phyloP scores from a whole-genome alignment of 192 early-diverging fungal species.

The Mortierella claussenii region DNA sequence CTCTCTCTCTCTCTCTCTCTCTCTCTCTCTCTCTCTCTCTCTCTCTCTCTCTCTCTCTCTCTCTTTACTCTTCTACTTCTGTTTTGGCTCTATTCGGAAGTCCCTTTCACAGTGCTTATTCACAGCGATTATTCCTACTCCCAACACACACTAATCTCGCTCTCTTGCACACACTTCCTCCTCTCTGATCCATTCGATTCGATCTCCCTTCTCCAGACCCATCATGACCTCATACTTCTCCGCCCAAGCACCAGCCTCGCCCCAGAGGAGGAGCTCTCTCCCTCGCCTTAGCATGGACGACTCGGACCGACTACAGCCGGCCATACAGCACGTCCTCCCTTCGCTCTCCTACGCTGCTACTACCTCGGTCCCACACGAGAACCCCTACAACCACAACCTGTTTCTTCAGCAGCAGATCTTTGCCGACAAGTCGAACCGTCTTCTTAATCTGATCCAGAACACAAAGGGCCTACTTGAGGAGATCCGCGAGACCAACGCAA shows the following conservation, averaged over 20 bases:
- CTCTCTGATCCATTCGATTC: background rate
- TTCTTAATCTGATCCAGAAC: slow-evolving; percentile 73
- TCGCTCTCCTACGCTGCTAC: slow-evolving; percentile 43
- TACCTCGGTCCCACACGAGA: slow-evolving; percentile 30
- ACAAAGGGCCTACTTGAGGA: slow-evolving; percentile 75
- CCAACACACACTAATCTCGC: background rate
- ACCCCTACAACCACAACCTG: slow-evolving; percentile 42
- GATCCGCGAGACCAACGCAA: slow-evolving; percentile 74
- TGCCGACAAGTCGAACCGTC: slow-evolving; percentile 76
- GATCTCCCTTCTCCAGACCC: background rate
- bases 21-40: slow-evolving; percentile 7
- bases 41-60: background rate
- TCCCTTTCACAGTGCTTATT: slow-evolving; percentile 2
- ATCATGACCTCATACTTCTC: slow-evolving; percentile 53
- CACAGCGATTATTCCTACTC: background rate
- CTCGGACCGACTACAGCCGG: slow-evolving; percentile 17
- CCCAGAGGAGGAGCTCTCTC: slow-evolving; percentile 44
- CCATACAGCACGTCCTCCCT: slow-evolving; percentile 42
- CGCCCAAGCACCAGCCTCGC: slow-evolving; percentile 19
- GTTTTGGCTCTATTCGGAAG: background rate
- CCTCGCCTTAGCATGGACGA: slow-evolving; percentile 40
- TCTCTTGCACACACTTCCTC: background rate
- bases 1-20: background rate
- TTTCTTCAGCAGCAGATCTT: slow-evolving; percentile 72
- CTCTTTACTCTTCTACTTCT: slow-evolving; percentile 5